Conservation (phyloP, 1,284 basidiomycete species). For the Pyrrhoderma noxium region DNA sequence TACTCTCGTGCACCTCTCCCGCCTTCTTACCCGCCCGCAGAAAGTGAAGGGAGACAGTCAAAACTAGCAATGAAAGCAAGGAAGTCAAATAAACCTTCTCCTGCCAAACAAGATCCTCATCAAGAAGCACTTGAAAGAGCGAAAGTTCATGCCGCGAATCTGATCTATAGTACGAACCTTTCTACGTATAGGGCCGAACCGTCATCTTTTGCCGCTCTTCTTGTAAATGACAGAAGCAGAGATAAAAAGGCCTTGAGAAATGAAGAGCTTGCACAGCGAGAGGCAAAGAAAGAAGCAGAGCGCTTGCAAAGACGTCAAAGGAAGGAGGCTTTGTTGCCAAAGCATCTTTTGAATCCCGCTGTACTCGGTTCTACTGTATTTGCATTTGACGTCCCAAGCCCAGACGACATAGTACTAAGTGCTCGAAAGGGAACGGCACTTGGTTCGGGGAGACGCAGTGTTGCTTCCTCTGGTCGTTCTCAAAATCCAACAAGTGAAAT, state of each 20-base stretch:
- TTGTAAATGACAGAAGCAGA: slow-evolving; percentile 43
- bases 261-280: slow-evolving; percentile 19
- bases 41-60: slow-evolving; percentile 38
- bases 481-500: slow-evolving; percentile 21
- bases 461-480: slow-evolving; percentile 19
- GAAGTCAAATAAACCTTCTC: slow-evolving; percentile 29
- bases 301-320: slow-evolving; percentile 17
- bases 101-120: slow-evolving; percentile 29
- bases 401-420: slow-evolving; percentile 76
- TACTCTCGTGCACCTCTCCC: slow-evolving; percentile 23
- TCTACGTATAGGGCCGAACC: slow-evolving; percentile 58
- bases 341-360: slow-evolving; percentile 16
- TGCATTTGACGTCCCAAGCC: slow-evolving; percentile 76
- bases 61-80: slow-evolving; percentile 66
- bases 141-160: slow-evolving; percentile 1
- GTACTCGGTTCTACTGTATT: slow-evolving; percentile 33
- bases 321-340: slow-evolving; percentile 16
- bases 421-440: slow-evolving; percentile 72
- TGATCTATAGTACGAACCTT: slow-evolving; percentile 23
- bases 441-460: slow-evolving; percentile 29
- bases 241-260: slow-evolving; percentile 11
- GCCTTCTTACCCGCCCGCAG: slow-evolving; percentile 21
- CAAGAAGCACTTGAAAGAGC: slow-evolving; percentile 21
- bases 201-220: slow-evolving; percentile 68
- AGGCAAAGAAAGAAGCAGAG: slow-evolving; percentile 19